Evolutionary conservation across 1,139 yeast genomes (phyloP), one percentile per base, ranked within the genome.

Genomic region (Candida albicans): DNA sequence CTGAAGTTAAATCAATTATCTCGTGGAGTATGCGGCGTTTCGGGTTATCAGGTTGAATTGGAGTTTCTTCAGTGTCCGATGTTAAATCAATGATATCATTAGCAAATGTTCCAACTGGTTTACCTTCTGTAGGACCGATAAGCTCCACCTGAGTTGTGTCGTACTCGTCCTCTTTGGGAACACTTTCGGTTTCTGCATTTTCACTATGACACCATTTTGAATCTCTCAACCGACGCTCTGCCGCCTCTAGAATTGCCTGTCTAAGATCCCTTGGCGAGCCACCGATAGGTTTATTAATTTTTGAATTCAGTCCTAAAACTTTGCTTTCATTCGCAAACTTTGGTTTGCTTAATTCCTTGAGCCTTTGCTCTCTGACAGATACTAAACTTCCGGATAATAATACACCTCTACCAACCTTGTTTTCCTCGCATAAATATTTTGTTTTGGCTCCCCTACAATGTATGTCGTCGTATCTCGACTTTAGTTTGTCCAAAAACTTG

Each of bases 201-300:
- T 49, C 57, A 22, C 50, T 43, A 35, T 51, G 57, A 51, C 93
- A 86, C 77, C 82, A 75, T 50, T 77, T 77, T 5, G 75, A 64
- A 56, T 85, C 93, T 14, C 64, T 57, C 8, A 72, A 59, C 44
- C 96, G 65, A 49, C 86, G 64, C 48, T 83, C 82, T 0, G 95
- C 87, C 1, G 96, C 96, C 45, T 71, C 73, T 5, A 82, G 67
- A 38, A 84, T 79, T 52, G 82, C 65, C 32, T 73, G 78, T 40
- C 80, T 65, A 39, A 76, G 49, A 5, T 72, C 62, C 15, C 56
- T 51, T 37, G 48, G 58, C 25, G 22, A 18, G 5, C 43, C 46
- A 7, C 27, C 29, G 15, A 30, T 15, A 4, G 46, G 33, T 42
- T 54, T 56, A 8, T 41, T 34, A 4, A 44, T 40, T 35, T 44